phyloP scores from a whole-genome alignment of 1,139 yeast genomes.

The Pichia sp. region DNA sequence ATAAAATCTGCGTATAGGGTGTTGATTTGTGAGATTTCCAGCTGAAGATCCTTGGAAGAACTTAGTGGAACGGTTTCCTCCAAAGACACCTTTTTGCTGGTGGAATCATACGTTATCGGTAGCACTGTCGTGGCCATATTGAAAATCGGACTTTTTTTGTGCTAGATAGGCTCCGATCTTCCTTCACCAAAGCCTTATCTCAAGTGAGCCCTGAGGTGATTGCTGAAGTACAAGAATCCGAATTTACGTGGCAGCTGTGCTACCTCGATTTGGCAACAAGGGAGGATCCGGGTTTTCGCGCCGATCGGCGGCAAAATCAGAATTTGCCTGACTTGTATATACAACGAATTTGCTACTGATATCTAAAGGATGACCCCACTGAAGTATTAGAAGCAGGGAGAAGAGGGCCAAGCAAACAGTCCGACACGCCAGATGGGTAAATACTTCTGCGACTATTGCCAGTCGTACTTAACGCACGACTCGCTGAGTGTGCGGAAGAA shows the following conservation, averaged over 20 bases:
- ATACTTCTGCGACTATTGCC: constrained; percentile 85
- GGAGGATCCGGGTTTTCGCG: not conserved
- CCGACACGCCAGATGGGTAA: constrained; percentile 40
- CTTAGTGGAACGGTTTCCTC: constrained; percentile 21
- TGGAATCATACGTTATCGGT: constrained; percentile 31
- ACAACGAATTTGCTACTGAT: not conserved
- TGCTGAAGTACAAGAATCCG: not conserved
- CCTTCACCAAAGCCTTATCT: no score
- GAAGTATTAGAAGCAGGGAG: not conserved
- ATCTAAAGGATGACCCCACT: not conserved
- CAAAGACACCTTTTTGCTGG: constrained; percentile 28
- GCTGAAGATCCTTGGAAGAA: constrained; percentile 34
- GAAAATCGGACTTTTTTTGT: no score
- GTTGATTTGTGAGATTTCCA: constrained; percentile 62
- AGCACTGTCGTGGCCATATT: constrained; percentile 16
- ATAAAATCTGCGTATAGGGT: constrained; percentile 56
- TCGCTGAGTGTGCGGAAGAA: constrained; percentile 82
- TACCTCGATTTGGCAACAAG: not conserved
- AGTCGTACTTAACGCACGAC: constrained; percentile 80
- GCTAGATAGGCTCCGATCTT: no score
- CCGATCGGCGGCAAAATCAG: not conserved
- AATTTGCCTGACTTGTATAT: not conserved
- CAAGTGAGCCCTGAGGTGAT: no score
- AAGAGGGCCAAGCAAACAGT: not conserved
- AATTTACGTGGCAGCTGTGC: not conserved